Conservation (phyloP, 345 rosid species). For the Trapa incisa region DNA sequence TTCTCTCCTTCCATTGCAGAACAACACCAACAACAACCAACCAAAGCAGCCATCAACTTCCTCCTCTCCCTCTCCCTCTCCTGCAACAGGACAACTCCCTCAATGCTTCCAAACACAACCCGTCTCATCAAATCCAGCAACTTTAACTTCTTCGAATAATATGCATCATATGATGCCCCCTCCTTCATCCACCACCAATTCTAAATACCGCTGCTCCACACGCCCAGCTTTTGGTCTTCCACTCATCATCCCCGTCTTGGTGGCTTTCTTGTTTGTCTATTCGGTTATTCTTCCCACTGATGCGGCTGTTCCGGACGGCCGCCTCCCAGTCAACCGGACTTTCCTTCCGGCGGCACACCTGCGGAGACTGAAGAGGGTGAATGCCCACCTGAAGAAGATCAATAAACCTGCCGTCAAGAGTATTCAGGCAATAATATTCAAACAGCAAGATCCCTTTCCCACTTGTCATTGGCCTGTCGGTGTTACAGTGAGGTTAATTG, state of each 20-base stretch:
- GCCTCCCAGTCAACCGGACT: constrained; percentile 32
- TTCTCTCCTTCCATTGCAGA: constrained; percentile 27
- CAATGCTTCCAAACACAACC: constrained; percentile 32
- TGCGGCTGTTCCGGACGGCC: constrained; percentile 31
- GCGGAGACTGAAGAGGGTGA: constrained; percentile 39
- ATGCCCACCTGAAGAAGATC: constrained; percentile 49
- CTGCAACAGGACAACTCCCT: constrained; percentile 37
- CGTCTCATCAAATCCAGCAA: constrained; percentile 22
- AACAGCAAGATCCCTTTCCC: neutral
- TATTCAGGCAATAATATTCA: constrained; percentile 39
- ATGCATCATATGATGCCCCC: constrained; percentile 30
- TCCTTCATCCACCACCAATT: constrained; percentile 8
- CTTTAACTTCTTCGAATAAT: constrained; percentile 21
- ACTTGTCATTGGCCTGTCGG: constrained; percentile 3
- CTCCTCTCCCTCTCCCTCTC: constrained; percentile 4
- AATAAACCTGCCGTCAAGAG: constrained; percentile 90
- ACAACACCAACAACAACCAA: neutral
- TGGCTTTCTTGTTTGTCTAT: constrained; percentile 31
- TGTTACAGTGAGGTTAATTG: neutral
- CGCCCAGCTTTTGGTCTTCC: constrained; percentile 9
- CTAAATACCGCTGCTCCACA: neutral
- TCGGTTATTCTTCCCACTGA: constrained; percentile 17
- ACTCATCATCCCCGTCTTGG: constrained; percentile 25
- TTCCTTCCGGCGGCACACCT: constrained; percentile 34
- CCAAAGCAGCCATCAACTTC: constrained; percentile 6